A percentile compares a stretch with the other conserved stretches of the same genome.
These are phyloP conservation scores for Zasmidium cellare DNA, from an alignment of 2,329 filamentous ascomycete genomes.

Conservation along the genomic window DNA sequence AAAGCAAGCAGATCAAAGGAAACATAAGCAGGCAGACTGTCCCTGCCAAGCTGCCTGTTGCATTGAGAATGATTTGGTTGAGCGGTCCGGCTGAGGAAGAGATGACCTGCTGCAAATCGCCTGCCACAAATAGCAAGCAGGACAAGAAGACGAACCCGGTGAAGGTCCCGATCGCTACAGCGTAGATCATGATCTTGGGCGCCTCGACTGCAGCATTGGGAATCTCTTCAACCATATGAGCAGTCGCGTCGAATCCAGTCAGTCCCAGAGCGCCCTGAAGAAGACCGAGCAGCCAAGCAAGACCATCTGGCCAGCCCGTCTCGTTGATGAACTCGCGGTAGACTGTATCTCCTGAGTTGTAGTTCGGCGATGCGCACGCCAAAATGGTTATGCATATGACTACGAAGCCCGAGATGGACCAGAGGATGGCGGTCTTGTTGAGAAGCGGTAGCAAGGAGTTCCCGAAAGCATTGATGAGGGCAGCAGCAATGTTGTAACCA, in stretches of 20 bases:
- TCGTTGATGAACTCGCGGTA: constrained; percentile 67
- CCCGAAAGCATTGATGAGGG: constrained; percentile 66
- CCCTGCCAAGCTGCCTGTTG: constrained; percentile 35
- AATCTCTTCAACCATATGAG: constrained; percentile 50
- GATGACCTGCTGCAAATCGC: constrained; percentile 34
- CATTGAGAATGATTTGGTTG: constrained; percentile 36
- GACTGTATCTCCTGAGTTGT: constrained; percentile 64
- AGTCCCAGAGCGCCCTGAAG: constrained; percentile 38
- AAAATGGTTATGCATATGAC: constrained; percentile 70
- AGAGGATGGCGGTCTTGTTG: constrained; percentile 69
- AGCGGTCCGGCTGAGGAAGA: constrained; percentile 33
- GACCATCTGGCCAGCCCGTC: constrained; percentile 40
- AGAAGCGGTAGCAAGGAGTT: constrained; percentile 63
- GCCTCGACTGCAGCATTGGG: constrained; percentile 36
- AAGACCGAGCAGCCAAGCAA: constrained; percentile 46
- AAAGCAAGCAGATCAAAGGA: constrained; percentile 36
- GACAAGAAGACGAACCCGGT: constrained; percentile 40
- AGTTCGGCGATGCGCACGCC: constrained; percentile 65
- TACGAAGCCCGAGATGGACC: constrained; percentile 68
- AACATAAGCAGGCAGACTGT: constrained; percentile 39
- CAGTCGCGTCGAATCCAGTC: constrained; percentile 54
- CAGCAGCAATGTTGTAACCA: constrained; percentile 60
- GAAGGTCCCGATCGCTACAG: constrained; percentile 36
- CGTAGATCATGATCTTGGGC: constrained; percentile 39
- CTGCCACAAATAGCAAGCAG: constrained; percentile 38